Evolutionary conservation across 768 basidiomycete genomes (phyloP).

Genomic region (Leccinum barrowsii): DNA sequence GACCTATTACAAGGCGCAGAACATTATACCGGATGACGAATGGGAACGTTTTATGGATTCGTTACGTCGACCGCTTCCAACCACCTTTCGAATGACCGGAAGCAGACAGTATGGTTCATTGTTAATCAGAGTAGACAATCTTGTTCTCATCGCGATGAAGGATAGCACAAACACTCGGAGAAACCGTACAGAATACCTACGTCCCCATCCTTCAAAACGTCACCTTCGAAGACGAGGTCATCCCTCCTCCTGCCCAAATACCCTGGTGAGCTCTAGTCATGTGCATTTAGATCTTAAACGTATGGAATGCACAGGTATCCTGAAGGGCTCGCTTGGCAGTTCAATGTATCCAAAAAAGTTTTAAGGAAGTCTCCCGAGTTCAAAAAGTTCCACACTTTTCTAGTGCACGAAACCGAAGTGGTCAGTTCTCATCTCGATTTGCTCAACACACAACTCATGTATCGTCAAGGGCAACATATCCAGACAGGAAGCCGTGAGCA

Average conservation of each 20-base stretch:
- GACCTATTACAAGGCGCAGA: constrained; percentile 72
- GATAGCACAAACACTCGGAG: constrained; percentile 70
- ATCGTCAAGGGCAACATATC: constrained; percentile 84
- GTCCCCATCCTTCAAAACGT: constrained; percentile 73
- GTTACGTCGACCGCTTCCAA: constrained; percentile 74
- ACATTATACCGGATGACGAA: constrained; percentile 71
- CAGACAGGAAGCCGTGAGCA: constrained; percentile 95
- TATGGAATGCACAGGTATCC: constrained; percentile 67
- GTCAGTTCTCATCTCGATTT: constrained; percentile 43
- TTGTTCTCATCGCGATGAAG: constrained; percentile 35
- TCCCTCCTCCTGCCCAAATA: constrained; percentile 80
- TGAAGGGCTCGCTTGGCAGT: constrained; percentile 92
- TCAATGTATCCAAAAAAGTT: constrained; percentile 86
- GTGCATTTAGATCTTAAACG: neutral
- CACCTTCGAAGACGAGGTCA: constrained; percentile 67
- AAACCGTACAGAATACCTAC: constrained; percentile 71
- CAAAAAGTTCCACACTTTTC: constrained; percentile 91
- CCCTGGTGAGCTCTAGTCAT: constrained; percentile 57
- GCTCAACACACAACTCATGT: neutral
- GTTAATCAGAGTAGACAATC: neutral
- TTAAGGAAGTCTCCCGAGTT: constrained; percentile 86
- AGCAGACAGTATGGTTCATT: constrained; percentile 65
- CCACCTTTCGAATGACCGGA: constrained; percentile 90
- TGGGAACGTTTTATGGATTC: constrained; percentile 71
- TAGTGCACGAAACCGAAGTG: constrained; percentile 97